Evolutionary conservation across 2,329 filamentous ascomycete species (phyloP), one percentile per base, ranked within the genome.

Genomic region (Xylaria sp.): DNA sequence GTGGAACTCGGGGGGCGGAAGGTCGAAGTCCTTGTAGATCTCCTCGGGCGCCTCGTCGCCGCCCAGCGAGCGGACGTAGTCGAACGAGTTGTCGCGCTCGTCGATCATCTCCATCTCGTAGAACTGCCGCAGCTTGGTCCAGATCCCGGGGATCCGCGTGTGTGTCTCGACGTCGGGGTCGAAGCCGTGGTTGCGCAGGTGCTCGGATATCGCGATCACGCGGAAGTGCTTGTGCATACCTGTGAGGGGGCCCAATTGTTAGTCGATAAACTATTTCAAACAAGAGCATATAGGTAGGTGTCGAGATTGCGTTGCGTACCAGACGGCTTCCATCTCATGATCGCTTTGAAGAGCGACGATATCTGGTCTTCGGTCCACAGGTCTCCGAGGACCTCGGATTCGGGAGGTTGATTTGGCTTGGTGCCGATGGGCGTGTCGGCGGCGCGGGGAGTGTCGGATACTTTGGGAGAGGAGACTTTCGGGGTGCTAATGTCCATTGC

Each of bases 331-430:
- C 93, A 97, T 77, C 90, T 88, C 72, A 98, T 94, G 73, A 98
- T 91, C 61, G 90, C 93, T 79, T 97, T 97, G 82, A 97, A 93
- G 0, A 99, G 86, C 48, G 93, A 94, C 0, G 93, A 94, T 73
- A 97, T 92, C 80, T 99, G 96, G 77, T 97, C 95, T 76, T 97
- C 94, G 4, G 94, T 97, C 96, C 96, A 99, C 31, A 90, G 88
- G 72, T 95, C 93, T 65, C 89, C 87, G 58, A 81, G 79, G 72
- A 79, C 74, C 69, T 81, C 80, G 33, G 82, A 72, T 68, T 79
- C 69, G 58, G 80, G 73, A 70, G 80, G 80, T 74, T 86, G 60
- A 80, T 63, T 75, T 42, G 74, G 73, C 54, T 77, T 74, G 80
- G 69, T 63, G 54, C 75, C 51, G n/a, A 75, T 74, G 5, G 79